Percentiles rank a stretch among this genome's conserved stretches.
phyloP scores from a whole-genome alignment of 306 rosid genomes.

The Rosa multiflora region DNA sequence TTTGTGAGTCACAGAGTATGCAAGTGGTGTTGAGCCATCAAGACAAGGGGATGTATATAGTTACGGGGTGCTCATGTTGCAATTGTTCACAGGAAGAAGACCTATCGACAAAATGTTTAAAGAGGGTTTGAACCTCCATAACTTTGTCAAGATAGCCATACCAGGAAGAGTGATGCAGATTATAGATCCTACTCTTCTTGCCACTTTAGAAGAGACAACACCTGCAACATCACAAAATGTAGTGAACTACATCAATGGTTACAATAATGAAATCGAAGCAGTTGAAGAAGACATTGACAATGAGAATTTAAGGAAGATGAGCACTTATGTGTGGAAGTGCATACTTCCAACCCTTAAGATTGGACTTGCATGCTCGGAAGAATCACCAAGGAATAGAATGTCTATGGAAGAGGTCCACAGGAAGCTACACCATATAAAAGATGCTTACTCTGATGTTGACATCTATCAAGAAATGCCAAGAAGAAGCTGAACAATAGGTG shows the following conservation, averaged over 20 bases:
- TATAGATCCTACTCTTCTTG: slow-evolving; percentile 34
- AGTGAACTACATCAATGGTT: neutral
- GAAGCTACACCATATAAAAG: slow-evolving; percentile 14
- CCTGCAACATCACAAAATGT: neutral
- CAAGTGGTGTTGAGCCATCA: slow-evolving; percentile 31
- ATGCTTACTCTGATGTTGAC: neutral
- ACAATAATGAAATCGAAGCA: neutral
- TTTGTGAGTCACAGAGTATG: neutral
- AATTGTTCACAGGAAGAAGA: slow-evolving; percentile 26
- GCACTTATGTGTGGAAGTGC: slow-evolving; percentile 13
- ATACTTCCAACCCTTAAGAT: slow-evolving; percentile 23
- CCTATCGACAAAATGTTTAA: slow-evolving; percentile 35
- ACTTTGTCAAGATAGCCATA: slow-evolving; percentile 22
- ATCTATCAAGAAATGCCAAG: neutral
- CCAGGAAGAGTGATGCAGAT: slow-evolving; percentile 25
- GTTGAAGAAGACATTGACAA: neutral
- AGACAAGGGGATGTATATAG: slow-evolving; percentile 35
- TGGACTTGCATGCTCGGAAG: slow-evolving; percentile 34
- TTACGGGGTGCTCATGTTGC: slow-evolving; percentile 39
- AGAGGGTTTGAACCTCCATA: slow-evolving; percentile 25
- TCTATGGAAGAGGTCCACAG: slow-evolving; percentile 27
- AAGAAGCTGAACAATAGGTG: neutral
- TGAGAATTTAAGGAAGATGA: slow-evolving; percentile 3
- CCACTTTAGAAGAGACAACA: neutral
- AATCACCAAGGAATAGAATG: slow-evolving; percentile 31